Base-by-base conservation (phyloP, 768 basidiomycete species). In the Sarcodon sp. region DNA sequence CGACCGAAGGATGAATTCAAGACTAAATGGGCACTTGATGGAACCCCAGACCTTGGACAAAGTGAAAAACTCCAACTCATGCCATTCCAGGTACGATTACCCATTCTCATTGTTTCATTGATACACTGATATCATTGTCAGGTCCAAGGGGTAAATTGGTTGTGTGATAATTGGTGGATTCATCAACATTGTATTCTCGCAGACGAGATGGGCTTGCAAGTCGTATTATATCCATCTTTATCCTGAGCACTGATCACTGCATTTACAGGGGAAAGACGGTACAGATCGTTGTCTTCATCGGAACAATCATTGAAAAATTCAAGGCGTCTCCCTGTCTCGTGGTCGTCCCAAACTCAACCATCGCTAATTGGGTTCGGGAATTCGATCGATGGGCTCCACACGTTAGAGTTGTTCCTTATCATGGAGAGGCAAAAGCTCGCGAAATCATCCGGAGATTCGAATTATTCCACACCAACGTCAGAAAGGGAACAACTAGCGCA, bases 171-270 rank as follows among this genome's bases (percentile, higher is more conserved):
- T 52, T 93, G 91, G 91, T 89, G 83, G 81, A 80, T 76, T 53
- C 73, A 69, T 38, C 89, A 89, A 52, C 77, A 79, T 38, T 89
- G 83, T 52, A 93, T 93, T 53, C 74, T 98, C 16, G 94, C 96
- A 3, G 96, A 99, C 60, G 96, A 98, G 63, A 98, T 99, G 96
- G 92, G 92, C 50, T 65, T 92, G 90, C 88, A 61, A 46, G 70
- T 59, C 7, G 3, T 27, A 18, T 37, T 35, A 18, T 50, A 27
- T 11, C 7, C 10, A 9, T 11, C n/a, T 27, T 21, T 13, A 21
- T 16, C 16, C 12, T n/a, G 39, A n/a, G 35, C 7, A 39, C 45
- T 36, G 8, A 44, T 27, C 15, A 4, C 21, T 16, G 13, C 33
- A 48, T 47, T 43, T 50, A 35, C 16, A 51, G 90, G 83, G 87